Evolutionary conservation across 768 basidiomycete genomes (phyloP).

Genomic region (Rhodotorula sphaerocarpa): DNA sequence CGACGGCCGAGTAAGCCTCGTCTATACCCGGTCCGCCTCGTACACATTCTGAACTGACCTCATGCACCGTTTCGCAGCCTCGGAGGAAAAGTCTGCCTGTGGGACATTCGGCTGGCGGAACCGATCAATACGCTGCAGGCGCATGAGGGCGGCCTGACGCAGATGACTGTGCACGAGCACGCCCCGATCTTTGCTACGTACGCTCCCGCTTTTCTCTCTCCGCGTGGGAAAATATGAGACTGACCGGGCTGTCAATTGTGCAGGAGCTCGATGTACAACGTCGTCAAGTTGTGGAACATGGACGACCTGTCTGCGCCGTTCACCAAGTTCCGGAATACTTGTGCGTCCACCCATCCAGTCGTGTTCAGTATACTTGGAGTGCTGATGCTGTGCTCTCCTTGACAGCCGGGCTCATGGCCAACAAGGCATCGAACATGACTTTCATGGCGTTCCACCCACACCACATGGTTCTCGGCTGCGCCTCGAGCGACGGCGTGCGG

Average conservation of each 20-base stretch:
- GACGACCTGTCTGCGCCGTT: constrained; percentile 53
- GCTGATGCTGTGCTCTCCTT: constrained; percentile 45
- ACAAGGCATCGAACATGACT: constrained; percentile 44
- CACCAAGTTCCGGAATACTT: constrained; percentile 42
- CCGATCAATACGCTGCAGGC: constrained; percentile 59
- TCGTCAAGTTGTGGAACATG: constrained; percentile 62
- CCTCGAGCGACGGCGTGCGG: constrained; percentile 15
- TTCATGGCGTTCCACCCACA: constrained; percentile 72
- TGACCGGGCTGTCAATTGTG: constrained; percentile 42
- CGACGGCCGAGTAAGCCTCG: constrained; percentile 68
- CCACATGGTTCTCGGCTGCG: constrained; percentile 58
- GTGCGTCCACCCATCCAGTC: too few species aligned
- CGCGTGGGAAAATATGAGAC: background rate
- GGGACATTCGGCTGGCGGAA: constrained; percentile 70
- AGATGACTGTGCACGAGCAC: constrained; percentile 77
- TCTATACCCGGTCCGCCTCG: background rate
- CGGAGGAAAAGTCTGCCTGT: constrained; percentile 81
- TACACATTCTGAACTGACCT: constrained; percentile 8
- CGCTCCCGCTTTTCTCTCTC: constrained; percentile 24
- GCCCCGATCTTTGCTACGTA: constrained; percentile 82
- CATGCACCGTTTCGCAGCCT: constrained; percentile 50
- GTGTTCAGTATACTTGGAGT: too few species aligned
- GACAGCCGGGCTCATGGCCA: constrained; percentile 38
- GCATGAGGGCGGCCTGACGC: constrained; percentile 64
- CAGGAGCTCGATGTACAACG: constrained; percentile 55